A percentile compares a stretch with the other conserved stretches of the same genome.
phyloP scores from a whole-genome alignment of 164 flowering plant species.

The Nymphaea colorata region DNA sequence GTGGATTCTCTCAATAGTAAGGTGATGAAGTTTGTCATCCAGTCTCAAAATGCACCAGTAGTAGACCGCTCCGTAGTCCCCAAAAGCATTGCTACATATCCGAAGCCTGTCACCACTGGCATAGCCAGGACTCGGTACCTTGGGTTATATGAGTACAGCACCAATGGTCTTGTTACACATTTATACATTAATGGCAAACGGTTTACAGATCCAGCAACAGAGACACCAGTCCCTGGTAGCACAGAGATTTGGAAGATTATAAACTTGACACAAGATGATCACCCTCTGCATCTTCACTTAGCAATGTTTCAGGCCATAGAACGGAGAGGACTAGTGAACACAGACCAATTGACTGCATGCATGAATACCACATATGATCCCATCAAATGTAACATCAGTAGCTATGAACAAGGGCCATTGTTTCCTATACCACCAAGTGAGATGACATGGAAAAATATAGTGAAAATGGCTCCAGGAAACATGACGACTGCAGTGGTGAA shows the following conservation, averaged over 20 bases:
- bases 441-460: constrained; percentile 88
- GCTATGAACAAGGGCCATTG: constrained; percentile 38
- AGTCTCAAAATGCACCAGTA: background rate
- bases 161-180: constrained; percentile 61
- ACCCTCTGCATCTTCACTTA: constrained; percentile 80
- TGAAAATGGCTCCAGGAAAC: constrained; percentile 59
- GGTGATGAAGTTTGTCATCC: constrained; percentile 69
- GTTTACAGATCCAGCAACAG: constrained; percentile 60
- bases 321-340: constrained; percentile 36
- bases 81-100: constrained; percentile 30
- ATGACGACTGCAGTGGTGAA: constrained; percentile 50
- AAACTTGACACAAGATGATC: constrained; percentile 83
- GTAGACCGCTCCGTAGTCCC: constrained; percentile 36
- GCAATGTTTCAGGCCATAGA: constrained; percentile 51
- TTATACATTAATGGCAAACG: constrained; percentile 56
- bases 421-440: constrained; percentile 40
- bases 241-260: constrained; percentile 80
- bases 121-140: constrained; percentile 43
- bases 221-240: constrained; percentile 53
- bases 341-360: constrained; percentile 44
- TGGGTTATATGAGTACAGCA: constrained; percentile 72
- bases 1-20: constrained; percentile 42
- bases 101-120: constrained; percentile 19
- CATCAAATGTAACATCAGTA: constrained; percentile 35
- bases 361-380: constrained; percentile 61